These are phyloP conservation scores for Andrographis paniculata DNA, from an alignment of 305 asterid species.

Conservation along the genomic window DNA sequence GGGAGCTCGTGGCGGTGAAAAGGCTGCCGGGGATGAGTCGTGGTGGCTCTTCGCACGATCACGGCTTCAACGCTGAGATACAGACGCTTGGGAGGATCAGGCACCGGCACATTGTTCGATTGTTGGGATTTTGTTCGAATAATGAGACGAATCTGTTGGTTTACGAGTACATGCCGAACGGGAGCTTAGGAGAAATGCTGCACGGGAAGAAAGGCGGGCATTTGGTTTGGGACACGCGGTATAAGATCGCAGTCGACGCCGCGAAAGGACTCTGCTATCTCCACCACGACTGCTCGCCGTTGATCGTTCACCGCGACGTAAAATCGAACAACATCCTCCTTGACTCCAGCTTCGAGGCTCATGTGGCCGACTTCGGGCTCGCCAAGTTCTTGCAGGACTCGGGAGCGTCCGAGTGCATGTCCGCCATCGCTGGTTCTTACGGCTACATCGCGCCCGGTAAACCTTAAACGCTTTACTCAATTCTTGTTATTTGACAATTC, in stretches of 20 bases:
- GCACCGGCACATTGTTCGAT: slow-evolving; percentile 79
- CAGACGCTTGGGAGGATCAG: slow-evolving; percentile 83
- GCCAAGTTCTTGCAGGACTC: slow-evolving; percentile 94
- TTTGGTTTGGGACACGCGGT: slow-evolving; percentile 80
- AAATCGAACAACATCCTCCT: slow-evolving; percentile 81
- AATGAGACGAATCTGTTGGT: slow-evolving; percentile 83
- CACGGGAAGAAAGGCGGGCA: slow-evolving; percentile 95
- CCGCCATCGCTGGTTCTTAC: slow-evolving; percentile 95
- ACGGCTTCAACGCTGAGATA: slow-evolving; percentile 79
- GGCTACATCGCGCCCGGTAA: slow-evolving; percentile 96
- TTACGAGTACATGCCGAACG: slow-evolving; percentile 89
- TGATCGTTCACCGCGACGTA: slow-evolving; percentile 87
- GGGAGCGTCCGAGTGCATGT: slow-evolving; percentile 90
- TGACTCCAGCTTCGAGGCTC: slow-evolving; percentile 83
- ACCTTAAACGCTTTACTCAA: not conserved
- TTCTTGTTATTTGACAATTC: no score
- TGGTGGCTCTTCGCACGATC: slow-evolving; percentile 73
- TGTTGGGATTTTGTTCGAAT: slow-evolving; percentile 81
- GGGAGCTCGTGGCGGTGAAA: slow-evolving; percentile 62
- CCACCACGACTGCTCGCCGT: slow-evolving; percentile 89
- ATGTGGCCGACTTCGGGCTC: slow-evolving; percentile 93
- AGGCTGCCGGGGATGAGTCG: slow-evolving; percentile 60
- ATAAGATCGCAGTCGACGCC: slow-evolving; percentile 74
- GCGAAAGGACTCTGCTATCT: slow-evolving; percentile 96
- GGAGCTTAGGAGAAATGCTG: slow-evolving; percentile 83